A percentile compares a stretch with the other conserved stretches of the same genome.
Conservation (phyloP, 148 eudicot species). For the Camellia granthamiana region DNA sequence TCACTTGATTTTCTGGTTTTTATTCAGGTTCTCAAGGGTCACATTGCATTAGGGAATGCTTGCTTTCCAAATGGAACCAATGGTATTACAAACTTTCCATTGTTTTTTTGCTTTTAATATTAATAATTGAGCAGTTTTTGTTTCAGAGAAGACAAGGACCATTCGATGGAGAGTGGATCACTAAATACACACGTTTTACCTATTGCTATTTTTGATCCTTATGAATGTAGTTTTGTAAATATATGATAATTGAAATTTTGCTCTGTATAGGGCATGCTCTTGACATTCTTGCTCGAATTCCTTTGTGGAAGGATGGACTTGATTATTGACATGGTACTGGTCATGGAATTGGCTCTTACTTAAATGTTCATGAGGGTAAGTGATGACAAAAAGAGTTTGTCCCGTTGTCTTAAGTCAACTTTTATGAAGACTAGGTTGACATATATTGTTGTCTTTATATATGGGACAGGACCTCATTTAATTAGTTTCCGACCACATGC, state of each 20-base stretch:
- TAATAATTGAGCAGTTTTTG: constrained; percentile 4
- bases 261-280: constrained; percentile 61
- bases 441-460: constrained; percentile 9
- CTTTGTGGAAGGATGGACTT: constrained; percentile 93
- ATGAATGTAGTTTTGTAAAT: background rate
- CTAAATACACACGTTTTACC: background rate
- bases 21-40: constrained; percentile 91
- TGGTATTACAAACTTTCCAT: constrained; percentile 40
- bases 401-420: constrained; percentile 4
- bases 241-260: background rate
- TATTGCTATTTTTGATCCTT: background rate
- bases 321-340: constrained; percentile 99
- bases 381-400: background rate
- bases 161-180: constrained; percentile 7
- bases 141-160: background rate
- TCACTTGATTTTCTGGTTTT: constrained; percentile 12
- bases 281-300: constrained; percentile 89
- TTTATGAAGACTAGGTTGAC: background rate
- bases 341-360: constrained; percentile 87
- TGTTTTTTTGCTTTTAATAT: background rate
- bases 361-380: constrained; percentile 96
- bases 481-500: constrained; percentile 83
- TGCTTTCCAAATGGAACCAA: constrained; percentile 91
- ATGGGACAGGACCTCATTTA: constrained; percentile 70
- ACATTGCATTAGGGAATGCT: constrained; percentile 79